Percentiles rank a stretch among this genome's conserved stretches.
Evolutionary conservation across 2,329 filamentous ascomycete genomes (phyloP).

Genomic region (Ophiostoma montium): DNA sequence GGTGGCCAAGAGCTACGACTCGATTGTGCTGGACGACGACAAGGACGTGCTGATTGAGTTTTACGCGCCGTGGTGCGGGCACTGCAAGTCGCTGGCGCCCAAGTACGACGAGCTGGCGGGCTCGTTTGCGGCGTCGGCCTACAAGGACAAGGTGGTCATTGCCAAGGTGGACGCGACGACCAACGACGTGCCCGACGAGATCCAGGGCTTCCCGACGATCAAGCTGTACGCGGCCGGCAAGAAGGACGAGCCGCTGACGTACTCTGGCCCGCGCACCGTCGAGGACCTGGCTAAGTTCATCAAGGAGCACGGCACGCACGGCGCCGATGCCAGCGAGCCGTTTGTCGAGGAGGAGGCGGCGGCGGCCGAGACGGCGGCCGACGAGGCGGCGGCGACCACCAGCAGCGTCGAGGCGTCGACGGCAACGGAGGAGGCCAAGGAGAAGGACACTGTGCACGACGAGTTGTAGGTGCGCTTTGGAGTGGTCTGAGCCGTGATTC

Average conservation of each 20-base stretch:
- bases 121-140: constrained; percentile 63
- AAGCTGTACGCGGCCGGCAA: constrained; percentile 88
- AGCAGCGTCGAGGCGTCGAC: constrained; percentile 19
- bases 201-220: constrained; percentile 97
- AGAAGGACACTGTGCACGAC: constrained; percentile 44
- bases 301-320: constrained; percentile 87
- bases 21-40: constrained; percentile 78
- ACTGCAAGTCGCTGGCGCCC: constrained; percentile 97
- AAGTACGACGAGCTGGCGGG: constrained; percentile 87
- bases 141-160: constrained; percentile 73
- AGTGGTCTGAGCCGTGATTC: not conserved
- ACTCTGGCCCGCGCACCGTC: constrained; percentile 73
- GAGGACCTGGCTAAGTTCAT: constrained; percentile 89
- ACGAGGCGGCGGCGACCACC: constrained; percentile 25
- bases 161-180: constrained; percentile 94
- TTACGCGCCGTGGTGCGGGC: constrained; percentile 98
- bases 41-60: constrained; percentile 98
- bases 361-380: constrained; percentile 42
- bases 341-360: constrained; percentile 27
- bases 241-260: constrained; percentile 76
- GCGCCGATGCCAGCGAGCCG: constrained; percentile 45
- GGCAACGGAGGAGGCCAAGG: constrained; percentile 26
- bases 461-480: constrained; percentile 46
- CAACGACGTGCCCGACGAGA: constrained; percentile 95
- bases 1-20: constrained; percentile 87